Evolutionary conservation across 225 moss, liverwort and hornwort species (phyloP).

Genomic region (Bryum argenteum): DNA sequence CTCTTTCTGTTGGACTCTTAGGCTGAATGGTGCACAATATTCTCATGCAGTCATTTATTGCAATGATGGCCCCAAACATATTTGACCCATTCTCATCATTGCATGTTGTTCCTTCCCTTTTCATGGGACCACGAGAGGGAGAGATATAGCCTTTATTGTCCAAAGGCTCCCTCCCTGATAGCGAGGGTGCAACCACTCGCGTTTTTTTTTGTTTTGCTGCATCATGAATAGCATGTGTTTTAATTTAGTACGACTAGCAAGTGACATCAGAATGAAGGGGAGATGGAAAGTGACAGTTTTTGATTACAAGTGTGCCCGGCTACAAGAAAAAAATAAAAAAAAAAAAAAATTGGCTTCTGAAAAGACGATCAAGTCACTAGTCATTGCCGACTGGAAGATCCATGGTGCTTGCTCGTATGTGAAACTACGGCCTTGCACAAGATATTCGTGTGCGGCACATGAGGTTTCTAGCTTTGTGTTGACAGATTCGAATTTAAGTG

Average conservation of each 20-base stretch:
- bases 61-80: constrained; percentile 22
- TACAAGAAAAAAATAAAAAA: constrained; percentile 6
- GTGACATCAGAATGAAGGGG: background rate
- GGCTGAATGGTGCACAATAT: constrained; percentile 12
- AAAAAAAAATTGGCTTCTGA: no score
- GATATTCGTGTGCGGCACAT: no score
- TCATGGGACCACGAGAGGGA: no score
- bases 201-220: constrained; percentile 17
- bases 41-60: constrained; percentile 32
- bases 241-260: background rate
- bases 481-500: constrained; percentile 15
- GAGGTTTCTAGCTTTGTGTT: background rate
- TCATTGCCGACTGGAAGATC: constrained; percentile 2
- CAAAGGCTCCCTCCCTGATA: background rate
- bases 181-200: constrained; percentile 24
- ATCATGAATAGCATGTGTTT: background rate
- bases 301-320: background rate
- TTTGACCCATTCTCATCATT: constrained; percentile 40
- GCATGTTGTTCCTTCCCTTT: background rate
- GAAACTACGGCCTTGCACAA: no score
- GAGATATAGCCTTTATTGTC: constrained; percentile 30
- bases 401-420: background rate
- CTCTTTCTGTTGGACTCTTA: background rate
- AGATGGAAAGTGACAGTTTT: no score
- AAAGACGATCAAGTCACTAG: background rate